phyloP scores from a whole-genome alignment of 2,329 filamentous ascomycete genomes.

The Furcasterigmium sp. region DNA sequence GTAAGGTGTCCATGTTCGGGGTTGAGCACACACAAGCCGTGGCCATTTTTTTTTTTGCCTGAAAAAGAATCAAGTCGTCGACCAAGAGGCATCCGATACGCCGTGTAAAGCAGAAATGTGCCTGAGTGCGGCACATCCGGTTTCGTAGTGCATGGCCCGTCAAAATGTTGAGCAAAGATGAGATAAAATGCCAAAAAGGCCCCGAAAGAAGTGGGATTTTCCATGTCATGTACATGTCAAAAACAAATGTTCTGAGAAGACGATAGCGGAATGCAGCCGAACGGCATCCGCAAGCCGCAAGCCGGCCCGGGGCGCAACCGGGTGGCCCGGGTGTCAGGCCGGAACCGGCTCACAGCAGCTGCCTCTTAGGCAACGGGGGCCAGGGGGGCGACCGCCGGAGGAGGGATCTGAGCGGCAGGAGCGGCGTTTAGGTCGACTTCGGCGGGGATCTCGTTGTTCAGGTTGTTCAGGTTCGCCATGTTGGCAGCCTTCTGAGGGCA shows the following conservation, averaged over 20 bases:
- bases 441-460: conserved; percentile 39
- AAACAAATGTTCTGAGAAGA: neutral
- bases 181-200: neutral
- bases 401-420: conserved; percentile 30
- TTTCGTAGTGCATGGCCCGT: conserved; percentile 6
- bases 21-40: conserved; percentile 11
- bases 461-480: neutral
- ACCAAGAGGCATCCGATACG: conserved; percentile 20
- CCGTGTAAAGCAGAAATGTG: conserved; percentile 15
- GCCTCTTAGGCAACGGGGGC: conserved; percentile 34
- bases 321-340: no score
- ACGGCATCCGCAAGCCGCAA: neutral
- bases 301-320: neutral
- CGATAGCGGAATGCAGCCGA: neutral
- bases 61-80: conserved; percentile 17
- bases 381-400: conserved; percentile 27
- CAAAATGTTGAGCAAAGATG: conserved; percentile 2
- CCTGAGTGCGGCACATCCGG: conserved; percentile 10
- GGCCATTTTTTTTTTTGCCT: conserved; percentile 16
- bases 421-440: conserved; percentile 39
- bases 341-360: neutral
- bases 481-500: conserved; percentile 67
- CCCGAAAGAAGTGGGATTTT: neutral
- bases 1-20: conserved; percentile 9
- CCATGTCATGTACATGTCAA: neutral